Conservation (phyloP, 768 basidiomycete species). For the Termitomyces sp. region DNA sequence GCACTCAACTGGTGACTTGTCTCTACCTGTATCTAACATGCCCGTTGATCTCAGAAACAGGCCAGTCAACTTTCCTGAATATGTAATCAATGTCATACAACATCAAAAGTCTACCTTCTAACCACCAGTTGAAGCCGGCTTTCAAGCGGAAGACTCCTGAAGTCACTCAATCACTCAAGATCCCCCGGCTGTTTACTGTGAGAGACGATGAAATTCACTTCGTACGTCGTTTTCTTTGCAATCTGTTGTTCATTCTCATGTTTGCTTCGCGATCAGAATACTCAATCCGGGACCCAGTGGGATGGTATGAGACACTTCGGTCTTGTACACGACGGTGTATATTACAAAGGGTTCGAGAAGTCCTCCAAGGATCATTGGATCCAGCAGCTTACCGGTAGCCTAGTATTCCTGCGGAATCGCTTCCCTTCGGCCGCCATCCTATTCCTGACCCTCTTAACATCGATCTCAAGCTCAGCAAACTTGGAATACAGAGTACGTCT, state of each 20-base stretch:
- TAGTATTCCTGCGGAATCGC: conserved; percentile 35
- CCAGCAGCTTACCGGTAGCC: background rate
- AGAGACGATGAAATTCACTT: conserved; percentile 52
- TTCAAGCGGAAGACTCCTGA: conserved; percentile 50
- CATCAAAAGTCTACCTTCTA: background rate
- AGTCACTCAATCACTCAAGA: conserved; percentile 26
- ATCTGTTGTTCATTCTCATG: background rate
- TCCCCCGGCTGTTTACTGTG: conserved; percentile 15
- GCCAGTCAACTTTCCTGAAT: conserved; percentile 62
- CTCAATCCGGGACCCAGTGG: conserved; percentile 68
- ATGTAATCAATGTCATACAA: conserved; percentile 25
- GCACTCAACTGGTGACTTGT: conserved; percentile 53
- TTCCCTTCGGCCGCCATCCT: conserved; percentile 38
- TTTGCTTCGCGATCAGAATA: conserved; percentile 38
- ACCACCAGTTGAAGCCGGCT: conserved; percentile 28
- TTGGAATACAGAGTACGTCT: conserved; percentile 54
- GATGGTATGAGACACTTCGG: conserved; percentile 60
- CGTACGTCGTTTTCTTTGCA: conserved; percentile 22
- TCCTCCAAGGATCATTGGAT: background rate
- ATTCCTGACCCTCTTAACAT: conserved; percentile 44
- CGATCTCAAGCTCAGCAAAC: conserved; percentile 37
- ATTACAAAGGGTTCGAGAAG: conserved; percentile 52
- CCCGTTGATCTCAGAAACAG: conserved; percentile 22
- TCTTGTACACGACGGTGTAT: conserved; percentile 42
- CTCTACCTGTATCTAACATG: background rate